Evolutionary conservation across 768 basidiomycete genomes (phyloP), one percentile per base, ranked within the genome.

Genomic region (Trametopsis cervina): DNA sequence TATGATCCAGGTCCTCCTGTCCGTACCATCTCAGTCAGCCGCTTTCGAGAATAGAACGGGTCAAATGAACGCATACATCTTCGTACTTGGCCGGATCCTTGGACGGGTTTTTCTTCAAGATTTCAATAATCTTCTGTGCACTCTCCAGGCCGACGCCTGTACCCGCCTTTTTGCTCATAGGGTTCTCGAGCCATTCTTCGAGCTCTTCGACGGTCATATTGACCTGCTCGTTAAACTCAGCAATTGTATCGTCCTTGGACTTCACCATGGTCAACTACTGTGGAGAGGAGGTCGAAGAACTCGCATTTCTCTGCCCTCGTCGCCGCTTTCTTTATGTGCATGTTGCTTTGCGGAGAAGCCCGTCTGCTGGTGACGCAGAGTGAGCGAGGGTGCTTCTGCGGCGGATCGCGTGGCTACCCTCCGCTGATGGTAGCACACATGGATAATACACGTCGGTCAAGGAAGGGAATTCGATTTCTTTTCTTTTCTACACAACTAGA

Each of bases 141-240:
- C 64, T 66, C 53, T 63, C 61, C 21, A 61, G 45, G 15, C 66
- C 64, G 36, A 62, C 62, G 2, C 64, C 61, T 1, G 63, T 63
- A 13, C 66, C 64, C 11, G 63, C 65, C 35, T 60, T 50, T 27
- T 53, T 49, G 50, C 64, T 64, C 53, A 63, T 50, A 29, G 63
- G 63, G 40, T 57, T 57, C 21, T 60, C 54, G 6, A 66, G 56
- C 63, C 64, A 65, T n/a, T 39, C 38, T 50, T 66, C 57, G 27
- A 65, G 59, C 48, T 63, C 63, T n/a, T 65, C 64, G 0, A 49
- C 55, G 18, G 55, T 52, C 61, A 66, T 64, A 51, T 65, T 66
- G 41, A 62, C 61, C 40, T 58, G 57, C 35, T 61, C 47, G 53
- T 65, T 57, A 58, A 64, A 67, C 54, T 61, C 40, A 5, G 44